Conservation (phyloP, 768 basidiomycete genomes). For the Sistotremastrum niveocremeum region DNA sequence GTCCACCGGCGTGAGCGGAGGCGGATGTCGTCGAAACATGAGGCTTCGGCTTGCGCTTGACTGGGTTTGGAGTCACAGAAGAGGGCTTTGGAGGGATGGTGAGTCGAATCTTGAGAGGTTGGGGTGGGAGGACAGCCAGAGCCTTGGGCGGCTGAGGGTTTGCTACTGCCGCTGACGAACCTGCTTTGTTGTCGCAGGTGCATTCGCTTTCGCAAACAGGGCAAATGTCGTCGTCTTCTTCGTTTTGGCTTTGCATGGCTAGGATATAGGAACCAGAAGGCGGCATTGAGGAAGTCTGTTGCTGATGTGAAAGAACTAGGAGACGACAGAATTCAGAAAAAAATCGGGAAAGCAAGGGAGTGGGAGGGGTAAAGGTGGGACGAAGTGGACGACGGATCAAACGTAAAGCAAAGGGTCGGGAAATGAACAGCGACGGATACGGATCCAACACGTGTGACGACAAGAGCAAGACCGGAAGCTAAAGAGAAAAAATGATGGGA, state of each 20-base stretch:
- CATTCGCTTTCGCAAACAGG: constrained; percentile 86
- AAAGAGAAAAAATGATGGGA: not conserved
- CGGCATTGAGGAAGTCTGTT: constrained; percentile 50
- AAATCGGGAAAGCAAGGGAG: constrained; percentile 7
- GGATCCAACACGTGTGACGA: not conserved
- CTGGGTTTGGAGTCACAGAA: constrained; percentile 7
- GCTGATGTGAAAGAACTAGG: constrained; percentile 16
- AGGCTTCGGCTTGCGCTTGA: constrained; percentile 28
- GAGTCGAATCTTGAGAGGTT: constrained; percentile 60
- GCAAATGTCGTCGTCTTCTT: constrained; percentile 80
- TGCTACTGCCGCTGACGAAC: constrained; percentile 11
- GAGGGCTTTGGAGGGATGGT: constrained; percentile 33
- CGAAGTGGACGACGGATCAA: constrained; percentile 13
- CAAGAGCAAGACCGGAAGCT: constrained; percentile 5
- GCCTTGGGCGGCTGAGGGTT: constrained; percentile 19
- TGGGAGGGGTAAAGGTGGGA: constrained; percentile 3
- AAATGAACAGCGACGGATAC: constrained; percentile 33
- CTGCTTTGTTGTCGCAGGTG: constrained; percentile 50
- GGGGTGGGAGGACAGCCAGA: constrained; percentile 26
- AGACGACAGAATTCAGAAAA: constrained; percentile 11
- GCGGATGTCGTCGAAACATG: constrained; percentile 25
- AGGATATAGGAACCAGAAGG: constrained; percentile 57
- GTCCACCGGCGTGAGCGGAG: constrained; percentile 18
- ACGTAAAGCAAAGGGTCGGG: constrained; percentile 8
- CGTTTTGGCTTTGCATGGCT: constrained; percentile 29